Conservation (phyloP, 2,329 filamentous ascomycete genomes). For the Aspergillus ustus region DNA sequence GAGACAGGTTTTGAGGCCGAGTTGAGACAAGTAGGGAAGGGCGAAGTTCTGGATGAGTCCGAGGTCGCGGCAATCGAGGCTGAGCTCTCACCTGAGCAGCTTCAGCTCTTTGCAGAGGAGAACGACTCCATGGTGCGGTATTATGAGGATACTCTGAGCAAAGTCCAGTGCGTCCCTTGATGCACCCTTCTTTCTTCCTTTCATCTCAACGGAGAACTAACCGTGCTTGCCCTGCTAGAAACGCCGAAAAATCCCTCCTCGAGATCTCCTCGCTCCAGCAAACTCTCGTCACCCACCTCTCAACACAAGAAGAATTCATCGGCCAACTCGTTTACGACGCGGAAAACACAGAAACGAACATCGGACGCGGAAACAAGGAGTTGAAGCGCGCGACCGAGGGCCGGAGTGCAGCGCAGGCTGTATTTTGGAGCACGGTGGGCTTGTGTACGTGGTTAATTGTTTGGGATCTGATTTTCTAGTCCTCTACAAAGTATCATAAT, state of each 20-base stretch:
- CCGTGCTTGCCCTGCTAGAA: conserved; percentile 56
- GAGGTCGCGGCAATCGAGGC: conserved; percentile 52
- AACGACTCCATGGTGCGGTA: conserved; percentile 92
- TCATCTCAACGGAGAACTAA: not conserved
- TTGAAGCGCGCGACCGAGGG: conserved; percentile 79
- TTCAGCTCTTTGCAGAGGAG: conserved; percentile 91
- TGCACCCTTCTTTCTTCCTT: not conserved
- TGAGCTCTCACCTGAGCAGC: conserved; percentile 78
- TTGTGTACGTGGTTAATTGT: conserved; percentile 74
- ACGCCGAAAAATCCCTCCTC: conserved; percentile 84
- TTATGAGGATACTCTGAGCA: conserved; percentile 90
- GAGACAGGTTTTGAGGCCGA: not conserved
- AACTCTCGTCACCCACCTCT: conserved; percentile 82
- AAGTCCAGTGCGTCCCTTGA: conserved; percentile 77
- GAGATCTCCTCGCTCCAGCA: conserved; percentile 94
- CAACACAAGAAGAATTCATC: conserved; percentile 85
- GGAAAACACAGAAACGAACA: conserved; percentile 78
- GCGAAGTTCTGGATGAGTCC: conserved; percentile 31
- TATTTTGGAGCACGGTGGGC: conserved; percentile 79
- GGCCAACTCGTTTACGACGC: conserved; percentile 87
- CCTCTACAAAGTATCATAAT: not conserved
- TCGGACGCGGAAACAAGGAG: conserved; percentile 87
- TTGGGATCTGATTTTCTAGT: conserved; percentile 72
- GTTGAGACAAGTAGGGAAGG: not conserved
- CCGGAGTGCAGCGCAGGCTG: conserved; percentile 73